Conservation (phyloP, 371 early-diverging fungal genomes). For the Batkoa obscura region DNA sequence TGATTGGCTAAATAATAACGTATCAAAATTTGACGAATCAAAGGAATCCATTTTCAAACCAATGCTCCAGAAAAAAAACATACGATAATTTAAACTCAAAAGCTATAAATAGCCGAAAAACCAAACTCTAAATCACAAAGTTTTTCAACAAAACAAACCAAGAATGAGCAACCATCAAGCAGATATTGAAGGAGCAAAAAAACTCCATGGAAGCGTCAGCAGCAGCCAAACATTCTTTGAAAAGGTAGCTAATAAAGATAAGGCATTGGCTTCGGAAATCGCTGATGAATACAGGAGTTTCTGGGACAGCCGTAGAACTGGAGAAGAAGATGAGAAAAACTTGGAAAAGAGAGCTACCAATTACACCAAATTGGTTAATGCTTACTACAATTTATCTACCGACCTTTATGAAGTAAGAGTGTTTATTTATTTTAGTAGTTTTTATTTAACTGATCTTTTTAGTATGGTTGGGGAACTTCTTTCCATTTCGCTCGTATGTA, state of each 20-base stretch:
- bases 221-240: constrained; percentile 13
- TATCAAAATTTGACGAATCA: too few species aligned
- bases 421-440: constrained; percentile 3
- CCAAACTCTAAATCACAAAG: constrained; percentile 41
- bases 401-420: constrained; percentile 54
- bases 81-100: too few species aligned
- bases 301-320: constrained; percentile 34
- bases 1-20: too few species aligned
- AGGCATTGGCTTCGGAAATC: constrained; percentile 24
- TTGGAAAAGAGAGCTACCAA: constrained; percentile 22
- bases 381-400: constrained; percentile 66
- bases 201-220: background rate
- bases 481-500: constrained; percentile 81
- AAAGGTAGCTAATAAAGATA: constrained; percentile 30
- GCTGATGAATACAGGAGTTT: constrained; percentile 36
- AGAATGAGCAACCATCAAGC: background rate
- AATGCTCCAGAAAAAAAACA: too few species aligned
- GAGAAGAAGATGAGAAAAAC: constrained; percentile 15
- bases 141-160: constrained; percentile 11
- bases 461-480: constrained; percentile 71
- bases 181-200: constrained; percentile 5
- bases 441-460: background rate
- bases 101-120: constrained; percentile 7
- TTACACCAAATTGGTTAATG: constrained; percentile 53
- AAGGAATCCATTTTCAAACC: too few species aligned